Conservation (phyloP, 768 basidiomycete species). For the Termitomyces sp. region DNA sequence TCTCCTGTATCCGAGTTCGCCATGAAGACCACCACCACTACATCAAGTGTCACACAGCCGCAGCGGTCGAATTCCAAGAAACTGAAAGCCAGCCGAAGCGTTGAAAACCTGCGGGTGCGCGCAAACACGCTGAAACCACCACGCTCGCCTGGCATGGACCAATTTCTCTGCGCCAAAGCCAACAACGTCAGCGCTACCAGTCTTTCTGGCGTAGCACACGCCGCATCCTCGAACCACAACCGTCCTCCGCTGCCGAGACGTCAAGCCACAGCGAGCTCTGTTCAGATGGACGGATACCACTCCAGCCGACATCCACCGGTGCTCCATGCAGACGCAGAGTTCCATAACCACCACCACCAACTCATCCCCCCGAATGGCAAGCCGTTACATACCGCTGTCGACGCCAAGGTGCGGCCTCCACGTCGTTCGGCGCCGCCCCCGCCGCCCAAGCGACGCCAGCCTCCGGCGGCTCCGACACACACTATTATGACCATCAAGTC, state of each 20-base stretch:
- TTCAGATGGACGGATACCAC: constrained; percentile 16
- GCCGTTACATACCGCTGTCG: not conserved
- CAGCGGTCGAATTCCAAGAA: constrained; percentile 33
- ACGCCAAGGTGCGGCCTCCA: constrained; percentile 16
- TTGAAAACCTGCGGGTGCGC: constrained; percentile 45
- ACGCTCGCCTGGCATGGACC: constrained; percentile 27
- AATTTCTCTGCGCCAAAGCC: constrained; percentile 27
- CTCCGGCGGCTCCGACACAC: constrained; percentile 60
- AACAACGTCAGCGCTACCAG: constrained; percentile 38
- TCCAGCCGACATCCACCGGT: constrained; percentile 6
- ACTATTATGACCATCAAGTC: constrained; percentile 57
- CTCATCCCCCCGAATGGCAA: constrained; percentile 9
- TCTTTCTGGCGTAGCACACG: constrained; percentile 17
- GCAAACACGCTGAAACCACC: constrained; percentile 19
- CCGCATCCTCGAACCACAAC: constrained; percentile 2
- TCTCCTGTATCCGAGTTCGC: constrained; percentile 41
- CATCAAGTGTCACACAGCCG: constrained; percentile 27
- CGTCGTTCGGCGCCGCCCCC: constrained; percentile 60
- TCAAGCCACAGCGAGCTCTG: constrained; percentile 20
- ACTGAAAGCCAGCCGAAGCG: constrained; percentile 62
- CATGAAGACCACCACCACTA: constrained; percentile 29
- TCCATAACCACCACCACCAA: constrained; percentile 10
- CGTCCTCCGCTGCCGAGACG: constrained; percentile 15
- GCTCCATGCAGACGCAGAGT: constrained; percentile 9
- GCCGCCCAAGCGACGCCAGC: constrained; percentile 62